Evolutionary conservation across 352 stramenopile species (phyloP).

Genomic region (Phytophthora gonapodyides): DNA sequence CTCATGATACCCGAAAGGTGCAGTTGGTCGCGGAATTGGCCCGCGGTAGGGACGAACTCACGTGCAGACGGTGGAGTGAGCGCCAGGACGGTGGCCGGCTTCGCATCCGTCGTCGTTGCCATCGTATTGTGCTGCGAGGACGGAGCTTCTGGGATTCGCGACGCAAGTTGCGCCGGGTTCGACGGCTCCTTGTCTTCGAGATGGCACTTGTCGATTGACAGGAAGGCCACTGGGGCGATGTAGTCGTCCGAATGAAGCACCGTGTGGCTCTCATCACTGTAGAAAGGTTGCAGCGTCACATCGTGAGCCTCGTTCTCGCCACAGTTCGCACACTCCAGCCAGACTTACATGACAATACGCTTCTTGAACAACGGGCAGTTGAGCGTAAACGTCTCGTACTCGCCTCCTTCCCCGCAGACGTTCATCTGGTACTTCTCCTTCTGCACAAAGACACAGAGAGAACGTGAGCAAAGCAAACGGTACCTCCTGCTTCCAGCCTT

Average conservation of each 20-base stretch:
- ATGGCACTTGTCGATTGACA: constrained; percentile 92
- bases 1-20: constrained; percentile 70
- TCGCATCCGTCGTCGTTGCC: constrained; percentile 6
- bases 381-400: constrained; percentile 99
- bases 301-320: constrained; percentile 2
- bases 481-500: neutral
- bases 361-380: constrained; percentile 97
- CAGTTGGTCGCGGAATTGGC: constrained; percentile 70
- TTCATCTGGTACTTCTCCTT: constrained; percentile 97
- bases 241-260: constrained; percentile 92
- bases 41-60: constrained; percentile 30
- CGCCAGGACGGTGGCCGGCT: constrained; percentile 32
- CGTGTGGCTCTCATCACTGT: constrained; percentile 91
- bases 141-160: constrained; percentile 31
- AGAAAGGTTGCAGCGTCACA: neutral
- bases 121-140: neutral
- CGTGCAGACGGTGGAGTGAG: constrained; percentile 15
- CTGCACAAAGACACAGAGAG: constrained; percentile 31
- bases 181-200: constrained; percentile 85
- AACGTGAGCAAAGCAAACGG: constrained; percentile 14
- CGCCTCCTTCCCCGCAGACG: constrained; percentile 98
- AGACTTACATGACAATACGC: constrained; percentile 88
- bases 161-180: constrained; percentile 42
- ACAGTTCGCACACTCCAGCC: neutral
- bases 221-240: constrained; percentile 92